Percentiles rank a stretch among this genome's conserved stretches.
Evolutionary conservation across 768 basidiomycete species (phyloP).

Genomic region (Boletus barrowsii): DNA sequence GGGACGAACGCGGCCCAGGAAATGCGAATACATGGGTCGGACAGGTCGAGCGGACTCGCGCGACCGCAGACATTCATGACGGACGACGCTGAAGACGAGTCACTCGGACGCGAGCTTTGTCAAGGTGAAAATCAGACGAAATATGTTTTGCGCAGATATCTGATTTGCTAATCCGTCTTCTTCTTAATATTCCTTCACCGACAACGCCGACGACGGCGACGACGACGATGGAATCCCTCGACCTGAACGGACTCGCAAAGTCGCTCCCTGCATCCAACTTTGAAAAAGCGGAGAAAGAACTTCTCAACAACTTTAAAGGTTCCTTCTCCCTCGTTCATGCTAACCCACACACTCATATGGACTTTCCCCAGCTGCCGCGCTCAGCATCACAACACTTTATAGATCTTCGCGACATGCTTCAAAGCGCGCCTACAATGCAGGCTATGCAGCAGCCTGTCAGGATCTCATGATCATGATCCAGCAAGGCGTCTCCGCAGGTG

Average conservation of each 20-base stretch:
- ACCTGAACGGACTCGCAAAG: constrained; percentile 73
- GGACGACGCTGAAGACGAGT: too few relatives aligned
- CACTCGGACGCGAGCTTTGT: too few relatives aligned
- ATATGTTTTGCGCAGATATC: not conserved
- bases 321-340: not conserved
- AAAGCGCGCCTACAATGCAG: constrained; percentile 77
- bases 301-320: constrained; percentile 84
- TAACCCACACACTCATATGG: constrained; percentile 17
- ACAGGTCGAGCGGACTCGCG: constrained; percentile 36
- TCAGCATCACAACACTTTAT: constrained; percentile 83
- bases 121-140: too few relatives aligned
- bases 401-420: constrained; percentile 74
- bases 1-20: constrained; percentile 53
- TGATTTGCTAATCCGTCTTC: constrained; percentile 2
- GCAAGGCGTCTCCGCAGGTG: constrained; percentile 69
- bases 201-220: constrained; percentile 12
- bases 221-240: constrained; percentile 65
- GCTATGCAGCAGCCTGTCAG: constrained; percentile 76
- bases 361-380: constrained; percentile 60
- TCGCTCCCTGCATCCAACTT: constrained; percentile 67
- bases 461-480: constrained; percentile 82
- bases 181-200: not conserved
- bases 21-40: constrained; percentile 44
- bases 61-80: constrained; percentile 17
- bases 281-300: constrained; percentile 78